A percentile compares a stretch with the other conserved stretches of the same genome.
phyloP scores from a whole-genome alignment of 768 basidiomycete species.

The Inosperma sp. region DNA sequence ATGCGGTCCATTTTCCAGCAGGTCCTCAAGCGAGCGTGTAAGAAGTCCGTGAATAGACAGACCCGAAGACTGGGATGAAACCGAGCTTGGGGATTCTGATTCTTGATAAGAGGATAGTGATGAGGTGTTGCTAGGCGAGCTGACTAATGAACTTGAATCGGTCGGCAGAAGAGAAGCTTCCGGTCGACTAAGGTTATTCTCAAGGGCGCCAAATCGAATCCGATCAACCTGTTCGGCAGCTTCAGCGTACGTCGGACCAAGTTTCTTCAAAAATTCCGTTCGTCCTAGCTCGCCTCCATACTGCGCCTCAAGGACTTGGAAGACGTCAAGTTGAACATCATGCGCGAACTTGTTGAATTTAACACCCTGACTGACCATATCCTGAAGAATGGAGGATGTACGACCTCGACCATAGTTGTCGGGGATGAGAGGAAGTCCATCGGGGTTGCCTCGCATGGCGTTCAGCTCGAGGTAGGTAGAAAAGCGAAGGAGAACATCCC shows the following conservation, averaged over 20 bases:
- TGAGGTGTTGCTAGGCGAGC: slow-evolving; percentile 10
- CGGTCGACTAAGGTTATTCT: slow-evolving; percentile 16
- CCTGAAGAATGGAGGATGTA: slow-evolving; percentile 36
- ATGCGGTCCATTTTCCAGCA: not conserved
- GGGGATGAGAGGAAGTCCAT: slow-evolving; percentile 16
- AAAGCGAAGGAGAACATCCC: slow-evolving; percentile 44
- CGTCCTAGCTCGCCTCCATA: slow-evolving; percentile 24
- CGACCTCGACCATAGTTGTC: slow-evolving; percentile 37
- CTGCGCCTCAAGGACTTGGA: slow-evolving; percentile 24
- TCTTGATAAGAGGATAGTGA: not conserved
- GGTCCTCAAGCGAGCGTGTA: slow-evolving; percentile 12
- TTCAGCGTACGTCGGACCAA: slow-evolving; percentile 31
- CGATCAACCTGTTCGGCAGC: slow-evolving; percentile 22
- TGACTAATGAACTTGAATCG: slow-evolving; percentile 10
- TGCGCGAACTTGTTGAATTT: slow-evolving; percentile 27
- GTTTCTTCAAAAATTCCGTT: slow-evolving; percentile 22
- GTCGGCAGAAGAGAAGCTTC: slow-evolving; percentile 14
- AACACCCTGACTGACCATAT: slow-evolving; percentile 32
- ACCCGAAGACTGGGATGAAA: not conserved
- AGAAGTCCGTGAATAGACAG: slow-evolving; percentile 6
- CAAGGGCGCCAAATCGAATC: slow-evolving; percentile 18
- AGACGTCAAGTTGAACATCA: slow-evolving; percentile 21
- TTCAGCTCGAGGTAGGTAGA: slow-evolving; percentile 35
- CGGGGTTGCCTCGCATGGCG: slow-evolving; percentile 23
- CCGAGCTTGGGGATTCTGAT: not conserved